phyloP scores from a whole-genome alignment of 495 filamentous ascomycete species.

The Penicillium bialowiezense region DNA sequence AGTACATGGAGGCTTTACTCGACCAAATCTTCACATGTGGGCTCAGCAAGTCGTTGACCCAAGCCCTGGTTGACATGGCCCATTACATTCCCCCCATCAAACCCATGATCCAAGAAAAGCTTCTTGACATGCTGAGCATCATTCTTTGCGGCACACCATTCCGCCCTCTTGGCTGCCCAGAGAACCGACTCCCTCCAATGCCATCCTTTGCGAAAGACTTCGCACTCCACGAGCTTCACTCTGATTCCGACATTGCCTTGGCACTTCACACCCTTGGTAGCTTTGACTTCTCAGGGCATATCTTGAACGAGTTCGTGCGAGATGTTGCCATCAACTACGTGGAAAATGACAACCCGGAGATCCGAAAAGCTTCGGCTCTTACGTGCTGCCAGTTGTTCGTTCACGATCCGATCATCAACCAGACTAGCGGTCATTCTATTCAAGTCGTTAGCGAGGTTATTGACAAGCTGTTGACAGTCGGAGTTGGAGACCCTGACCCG shows the following conservation, averaged over 20 bases:
- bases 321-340: constrained; percentile 98
- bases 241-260: constrained; percentile 85
- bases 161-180: constrained; percentile 83
- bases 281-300: constrained; percentile 93
- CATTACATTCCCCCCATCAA: constrained; percentile 97
- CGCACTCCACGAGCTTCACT: constrained; percentile 61
- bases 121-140: constrained; percentile 92
- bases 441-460: constrained; percentile 97
- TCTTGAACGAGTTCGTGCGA: constrained; percentile 96
- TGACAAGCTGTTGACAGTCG: constrained; percentile 90
- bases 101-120: constrained; percentile 83
- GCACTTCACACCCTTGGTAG: constrained; percentile 91
- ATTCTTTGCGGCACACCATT: constrained; percentile 91
- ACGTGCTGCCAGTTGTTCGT: constrained; percentile 98
- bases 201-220: constrained; percentile 85
- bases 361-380: constrained; percentile 89
- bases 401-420: constrained; percentile 92
- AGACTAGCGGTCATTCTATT: constrained; percentile 93
- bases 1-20: constrained; percentile 93
- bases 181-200: constrained; percentile 60
- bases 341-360: constrained; percentile 89
- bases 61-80: constrained; percentile 95
- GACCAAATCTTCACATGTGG: constrained; percentile 97
- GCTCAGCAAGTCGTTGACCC: constrained; percentile 84
- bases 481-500: constrained; percentile 85